Evolutionary conservation across 2,329 filamentous ascomycete genomes (phyloP), one percentile per base, ranked within the genome.

Genomic region (Monascus ruber): DNA sequence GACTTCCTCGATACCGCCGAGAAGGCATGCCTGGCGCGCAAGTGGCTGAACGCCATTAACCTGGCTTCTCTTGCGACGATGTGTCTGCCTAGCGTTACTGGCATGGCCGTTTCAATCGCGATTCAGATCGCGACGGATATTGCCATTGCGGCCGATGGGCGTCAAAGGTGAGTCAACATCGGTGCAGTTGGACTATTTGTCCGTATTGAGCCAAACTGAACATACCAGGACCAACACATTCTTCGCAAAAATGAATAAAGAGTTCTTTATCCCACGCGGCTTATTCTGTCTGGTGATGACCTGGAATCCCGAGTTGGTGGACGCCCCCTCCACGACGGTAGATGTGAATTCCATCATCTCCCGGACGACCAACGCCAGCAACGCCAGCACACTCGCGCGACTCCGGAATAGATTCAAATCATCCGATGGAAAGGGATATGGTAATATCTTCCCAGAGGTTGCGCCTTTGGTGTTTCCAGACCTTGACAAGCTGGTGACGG

Each of bases 201-300:
- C 7, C 7, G 7, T 34, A 17, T 7, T 34, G 6, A 17, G 17
- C 3, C 17, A 17, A 17, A 17, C 17, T 17, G 17, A 17, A 17
- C 17, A 17, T 17, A 17, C 17, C 34, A 53, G 64, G 33, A 65
- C 70, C 0, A 78, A 77, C 47, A 58, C 52, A 0, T 79, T 75
- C 49, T 64, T 81, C 10, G 68, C 77, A 46, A 56, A 62, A 29
- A 65, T 76, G 47, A 80, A 79, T 48, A 61, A 68, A 6, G 62
- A 71, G 3, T 68, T 76, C 42, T 81, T 80, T 53, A 66, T 64
- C 35, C 75, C 76, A 0, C 66, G 66, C 2, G 76, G 76, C 0
- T 62, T 79, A 0, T 73, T 70, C 54, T 70, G 65, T 42, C 58
- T 74, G 17, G 62, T 81, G 31, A 68, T 79, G 58, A 70, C 70